A percentile compares a stretch with the other conserved stretches of the same genome.
These are phyloP conservation scores for Xylaria telfairii DNA, from an alignment of 495 filamentous ascomycete genomes.

Conservation along the genomic window DNA sequence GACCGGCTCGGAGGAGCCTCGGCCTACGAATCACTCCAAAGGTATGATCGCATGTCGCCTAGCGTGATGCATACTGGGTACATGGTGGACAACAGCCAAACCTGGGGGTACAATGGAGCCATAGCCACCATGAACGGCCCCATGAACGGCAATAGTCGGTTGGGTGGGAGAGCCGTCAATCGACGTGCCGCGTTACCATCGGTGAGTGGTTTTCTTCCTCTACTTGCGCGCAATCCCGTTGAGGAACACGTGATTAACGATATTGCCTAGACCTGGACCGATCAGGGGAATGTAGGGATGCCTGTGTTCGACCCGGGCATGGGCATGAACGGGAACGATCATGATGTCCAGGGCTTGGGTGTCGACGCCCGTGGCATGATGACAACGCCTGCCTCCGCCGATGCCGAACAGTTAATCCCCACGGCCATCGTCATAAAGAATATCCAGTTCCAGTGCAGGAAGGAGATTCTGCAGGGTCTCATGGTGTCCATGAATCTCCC, in stretches of 20 bases:
- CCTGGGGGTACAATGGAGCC: conserved; percentile 57
- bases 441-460: conserved; percentile 97
- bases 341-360: conserved; percentile 36
- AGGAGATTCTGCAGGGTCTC: conserved; percentile 87
- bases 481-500: conserved; percentile 93
- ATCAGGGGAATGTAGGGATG: conserved; percentile 49
- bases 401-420: conserved; percentile 78
- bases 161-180: conserved; percentile 48
- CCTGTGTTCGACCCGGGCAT: conserved; percentile 44
- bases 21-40: conserved; percentile 54
- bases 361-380: conserved; percentile 41
- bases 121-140: conserved; percentile 55
- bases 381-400: conserved; percentile 58
- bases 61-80: conserved; percentile 43
- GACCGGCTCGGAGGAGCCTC: conserved; percentile 57
- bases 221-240: background rate
- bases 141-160: conserved; percentile 53
- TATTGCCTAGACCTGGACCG: conserved; percentile 54
- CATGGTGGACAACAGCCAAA: conserved; percentile 52
- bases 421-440: conserved; percentile 99
- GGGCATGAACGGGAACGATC: conserved; percentile 44
- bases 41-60: conserved; percentile 61
- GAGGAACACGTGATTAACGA: conserved; percentile 17
- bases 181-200: conserved; percentile 54
- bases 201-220: conserved; percentile 43